Conservation (phyloP, 345 rosid genomes). For the Xanthoceras sorbifolium region DNA sequence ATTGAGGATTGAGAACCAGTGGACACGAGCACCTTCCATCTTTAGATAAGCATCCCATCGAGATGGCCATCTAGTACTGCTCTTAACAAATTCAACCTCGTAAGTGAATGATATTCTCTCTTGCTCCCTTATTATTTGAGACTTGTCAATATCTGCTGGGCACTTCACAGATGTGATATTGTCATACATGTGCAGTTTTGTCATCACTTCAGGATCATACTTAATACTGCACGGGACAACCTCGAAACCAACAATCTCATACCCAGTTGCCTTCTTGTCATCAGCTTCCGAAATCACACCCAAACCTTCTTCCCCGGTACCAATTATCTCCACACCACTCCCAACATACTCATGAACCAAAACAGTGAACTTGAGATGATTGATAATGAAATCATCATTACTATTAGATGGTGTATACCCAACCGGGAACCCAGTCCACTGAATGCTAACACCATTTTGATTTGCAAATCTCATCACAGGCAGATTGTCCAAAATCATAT, state of each 20-base stretch:
- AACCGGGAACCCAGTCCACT: slow-evolving; percentile 86
- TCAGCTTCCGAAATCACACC: slow-evolving; percentile 76
- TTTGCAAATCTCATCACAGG: slow-evolving; percentile 74
- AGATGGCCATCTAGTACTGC: slow-evolving; percentile 76
- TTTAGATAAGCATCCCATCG: slow-evolving; percentile 90
- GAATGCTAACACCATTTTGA: slow-evolving; percentile 70
- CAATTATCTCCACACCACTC: slow-evolving; percentile 70
- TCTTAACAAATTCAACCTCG: slow-evolving; percentile 77
- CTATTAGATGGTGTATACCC: slow-evolving; percentile 70
- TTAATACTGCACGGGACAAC: slow-evolving; percentile 80
- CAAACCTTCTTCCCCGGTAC: slow-evolving; percentile 87
- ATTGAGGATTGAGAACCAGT: slow-evolving; percentile 82
- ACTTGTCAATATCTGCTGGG: slow-evolving; percentile 72
- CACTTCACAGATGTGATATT: slow-evolving; percentile 53
- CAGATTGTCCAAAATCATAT: slow-evolving; percentile 84
- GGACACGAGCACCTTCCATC: slow-evolving; percentile 89
- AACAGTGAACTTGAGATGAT: slow-evolving; percentile 73
- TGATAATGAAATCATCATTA: slow-evolving; percentile 76
- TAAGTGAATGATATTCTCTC: slow-evolving; percentile 79
- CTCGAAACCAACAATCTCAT: slow-evolving; percentile 84
- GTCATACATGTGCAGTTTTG: slow-evolving; percentile 67
- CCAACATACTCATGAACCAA: slow-evolving; percentile 81
- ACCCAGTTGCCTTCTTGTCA: slow-evolving; percentile 65
- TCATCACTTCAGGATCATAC: slow-evolving; percentile 58
- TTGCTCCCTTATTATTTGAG: slow-evolving; percentile 72